Evolutionary conservation across 1,284 basidiomycete species (phyloP), one percentile per base, ranked within the genome.

Genomic region (Lentinus polychrous): DNA sequence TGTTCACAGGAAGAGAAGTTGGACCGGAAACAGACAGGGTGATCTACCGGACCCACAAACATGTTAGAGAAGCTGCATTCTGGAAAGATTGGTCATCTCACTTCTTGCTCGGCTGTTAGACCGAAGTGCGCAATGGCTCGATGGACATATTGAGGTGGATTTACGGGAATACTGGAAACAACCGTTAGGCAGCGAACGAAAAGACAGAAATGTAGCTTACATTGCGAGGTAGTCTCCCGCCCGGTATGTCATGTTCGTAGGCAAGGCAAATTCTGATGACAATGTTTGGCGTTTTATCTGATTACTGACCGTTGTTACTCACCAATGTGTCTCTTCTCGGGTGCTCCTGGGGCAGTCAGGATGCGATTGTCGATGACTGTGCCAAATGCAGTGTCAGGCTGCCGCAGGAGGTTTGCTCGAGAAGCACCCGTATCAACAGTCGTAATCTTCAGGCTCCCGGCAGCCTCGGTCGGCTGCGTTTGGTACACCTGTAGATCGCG

Each of bases 221-320:
- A 76, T 70, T 2, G 71, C 68, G 20, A 76, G 65, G 53, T 77
- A 76, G 55, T 77, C 74, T n/a, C 74, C 74, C 2, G 70, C 62
- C 37, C 64, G 57, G 52, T 68, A 72, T 2, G 61, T 65, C 33
- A 60, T 54, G 6, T 63, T 68, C 43, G 70, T 64, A 3, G 74
- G 73, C 6, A 75, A 60, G 43, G 65, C 59, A 51, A 76, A 66
- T 44, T 71, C 71, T 70, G 51, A 22, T 46, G 17, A n/a, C n/a
- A 23, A 32, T 11, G 17, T 18, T 53, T 59, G 59, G 55, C 17
- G 62, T 64, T 44, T 68, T 68, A 68, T 47, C 1, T 7, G 35
- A 23, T 22, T 27, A n/a, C 2, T 42, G 11, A 18, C 42, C 15
- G 5, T 35, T 27, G 11, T 39, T 2, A 48, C 57, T 3, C 45